A percentile compares a stretch with the other conserved stretches of the same genome.
phyloP scores from a whole-genome alignment of 2,329 filamentous ascomycete genomes.

The Juglanconis oblonga region DNA sequence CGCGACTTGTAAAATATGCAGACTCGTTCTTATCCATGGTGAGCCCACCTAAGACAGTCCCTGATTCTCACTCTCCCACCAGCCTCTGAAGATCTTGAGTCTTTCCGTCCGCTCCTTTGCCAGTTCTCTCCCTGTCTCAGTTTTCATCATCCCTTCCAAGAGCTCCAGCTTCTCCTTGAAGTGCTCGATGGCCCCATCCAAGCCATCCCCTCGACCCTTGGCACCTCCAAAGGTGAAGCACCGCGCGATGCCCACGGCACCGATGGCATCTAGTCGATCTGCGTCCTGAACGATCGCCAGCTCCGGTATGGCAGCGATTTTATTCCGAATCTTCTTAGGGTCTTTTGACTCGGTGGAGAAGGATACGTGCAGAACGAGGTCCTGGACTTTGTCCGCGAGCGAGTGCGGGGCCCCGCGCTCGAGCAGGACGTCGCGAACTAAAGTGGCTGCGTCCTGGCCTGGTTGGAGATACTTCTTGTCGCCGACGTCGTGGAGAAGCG shows the following conservation, averaged over 20 bases:
- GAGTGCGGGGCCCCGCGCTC: slow-evolving; percentile 53
- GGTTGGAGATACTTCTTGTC: slow-evolving; percentile 75
- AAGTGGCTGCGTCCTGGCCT: slow-evolving; percentile 53
- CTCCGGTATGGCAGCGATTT: slow-evolving; percentile 67
- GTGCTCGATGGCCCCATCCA: slow-evolving; percentile 69
- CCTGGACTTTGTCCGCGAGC: slow-evolving; percentile 66
- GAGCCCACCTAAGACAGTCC: slow-evolving; percentile 1
- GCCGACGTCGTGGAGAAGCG: slow-evolving; percentile 83
- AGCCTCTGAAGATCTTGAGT: slow-evolving; percentile 50
- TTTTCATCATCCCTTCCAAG: slow-evolving; percentile 65
- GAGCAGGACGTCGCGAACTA: slow-evolving; percentile 54
- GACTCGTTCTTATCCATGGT: background rate
- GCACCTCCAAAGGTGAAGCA: slow-evolving; percentile 75
- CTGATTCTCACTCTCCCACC: slow-evolving; percentile 51
- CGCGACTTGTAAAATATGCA: background rate
- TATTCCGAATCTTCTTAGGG: slow-evolving; percentile 51
- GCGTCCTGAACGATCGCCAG: slow-evolving; percentile 87
- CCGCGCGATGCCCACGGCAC: slow-evolving; percentile 78
- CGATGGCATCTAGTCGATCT: slow-evolving; percentile 84
- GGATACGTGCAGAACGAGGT: slow-evolving; percentile 74
- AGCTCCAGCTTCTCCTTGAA: slow-evolving; percentile 73
- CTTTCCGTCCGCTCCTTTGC: slow-evolving; percentile 53
- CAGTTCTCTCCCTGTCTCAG: slow-evolving; percentile 49
- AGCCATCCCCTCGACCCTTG: slow-evolving; percentile 42
- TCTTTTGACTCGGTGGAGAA: slow-evolving; percentile 72